These are phyloP conservation scores for Puccinia triticina DNA, from an alignment of 1,284 basidiomycete species.

Conservation along the genomic window DNA sequence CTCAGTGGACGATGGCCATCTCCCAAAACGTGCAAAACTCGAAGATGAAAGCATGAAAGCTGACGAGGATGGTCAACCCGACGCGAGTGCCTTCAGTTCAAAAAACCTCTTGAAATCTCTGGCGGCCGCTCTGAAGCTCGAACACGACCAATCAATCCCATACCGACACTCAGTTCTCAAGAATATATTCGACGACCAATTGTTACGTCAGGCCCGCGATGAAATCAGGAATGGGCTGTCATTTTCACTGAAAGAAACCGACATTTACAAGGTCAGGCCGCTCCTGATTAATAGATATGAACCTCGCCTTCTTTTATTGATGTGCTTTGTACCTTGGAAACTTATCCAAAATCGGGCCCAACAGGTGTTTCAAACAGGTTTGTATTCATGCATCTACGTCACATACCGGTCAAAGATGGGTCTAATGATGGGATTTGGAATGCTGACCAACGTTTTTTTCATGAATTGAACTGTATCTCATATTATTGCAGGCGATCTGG, in stretches of 20 bases:
- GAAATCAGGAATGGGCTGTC: conserved; percentile 76
- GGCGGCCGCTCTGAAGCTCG: conserved; percentile 29
- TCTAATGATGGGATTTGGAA: background rate
- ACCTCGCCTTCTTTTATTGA: conserved; percentile 16
- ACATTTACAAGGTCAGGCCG: conserved; percentile 84
- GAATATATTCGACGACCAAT: conserved; percentile 38
- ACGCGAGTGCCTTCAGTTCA: conserved; percentile 39
- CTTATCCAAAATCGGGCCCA: background rate
- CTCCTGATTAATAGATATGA: background rate
- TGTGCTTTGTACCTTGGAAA: background rate
- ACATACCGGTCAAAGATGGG: background rate
- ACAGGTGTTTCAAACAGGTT: conserved; percentile 45
- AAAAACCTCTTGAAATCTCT: conserved; percentile 24
- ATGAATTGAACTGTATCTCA: background rate
- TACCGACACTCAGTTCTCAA: conserved; percentile 44
- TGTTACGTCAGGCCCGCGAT: conserved; percentile 53
- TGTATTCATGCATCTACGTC: background rate
- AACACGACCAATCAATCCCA: conserved; percentile 37
- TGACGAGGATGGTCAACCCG: background rate
- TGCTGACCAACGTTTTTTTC: background rate
- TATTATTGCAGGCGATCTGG: conserved; percentile 78
- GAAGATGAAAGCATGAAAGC: background rate
- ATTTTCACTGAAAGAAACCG: conserved; percentile 96
- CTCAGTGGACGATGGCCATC: conserved; percentile 2
- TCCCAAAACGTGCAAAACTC: conserved; percentile 12